phyloP scores from a whole-genome alignment of 2,329 filamentous ascomycete genomes.

The Chaetomium olivaceum region DNA sequence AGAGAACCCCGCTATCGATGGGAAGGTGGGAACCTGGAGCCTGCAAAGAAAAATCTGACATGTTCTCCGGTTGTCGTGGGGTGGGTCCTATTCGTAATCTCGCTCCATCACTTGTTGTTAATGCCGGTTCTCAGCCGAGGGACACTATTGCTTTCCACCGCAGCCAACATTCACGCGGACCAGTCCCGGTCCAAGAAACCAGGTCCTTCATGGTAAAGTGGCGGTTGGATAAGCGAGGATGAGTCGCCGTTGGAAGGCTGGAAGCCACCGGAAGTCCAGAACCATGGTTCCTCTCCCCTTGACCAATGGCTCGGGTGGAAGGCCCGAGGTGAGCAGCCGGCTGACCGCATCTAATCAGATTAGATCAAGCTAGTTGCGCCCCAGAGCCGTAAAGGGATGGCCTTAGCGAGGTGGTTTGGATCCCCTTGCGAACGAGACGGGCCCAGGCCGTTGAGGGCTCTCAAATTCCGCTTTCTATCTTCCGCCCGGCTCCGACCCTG shows the following conservation, averaged over 20 bases:
- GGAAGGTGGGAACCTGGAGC: too few species aligned
- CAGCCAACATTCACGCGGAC: not conserved
- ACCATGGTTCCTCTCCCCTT: not conserved
- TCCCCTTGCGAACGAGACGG: not conserved
- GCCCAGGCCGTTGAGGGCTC: not conserved
- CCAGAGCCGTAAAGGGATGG: not conserved
- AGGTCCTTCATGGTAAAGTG: not conserved
- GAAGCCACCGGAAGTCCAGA: not conserved
- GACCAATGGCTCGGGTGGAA: not conserved
- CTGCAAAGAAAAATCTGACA: slow-evolving; percentile 22
- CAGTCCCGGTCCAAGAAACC: not conserved
- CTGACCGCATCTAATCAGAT: slow-evolving; percentile 31
- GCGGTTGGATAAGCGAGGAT: not conserved
- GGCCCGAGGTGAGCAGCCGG: not conserved
- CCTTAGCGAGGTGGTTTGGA: not conserved
- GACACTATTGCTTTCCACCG: not conserved
- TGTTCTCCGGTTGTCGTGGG: not conserved
- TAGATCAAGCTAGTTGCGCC: slow-evolving; percentile 11
- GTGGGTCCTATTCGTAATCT: not conserved
- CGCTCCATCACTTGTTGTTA: not conserved
- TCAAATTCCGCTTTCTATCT: not conserved
- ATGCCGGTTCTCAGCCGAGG: slow-evolving; percentile 6
- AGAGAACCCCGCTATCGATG: slow-evolving; percentile 4
- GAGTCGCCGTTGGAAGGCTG: not conserved
- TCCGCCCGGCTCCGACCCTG: slow-evolving; percentile 13